These are phyloP conservation scores for Scheffersomyces quercinus DNA, from an alignment of 1,139 yeast genomes.

Conservation along the genomic window DNA sequence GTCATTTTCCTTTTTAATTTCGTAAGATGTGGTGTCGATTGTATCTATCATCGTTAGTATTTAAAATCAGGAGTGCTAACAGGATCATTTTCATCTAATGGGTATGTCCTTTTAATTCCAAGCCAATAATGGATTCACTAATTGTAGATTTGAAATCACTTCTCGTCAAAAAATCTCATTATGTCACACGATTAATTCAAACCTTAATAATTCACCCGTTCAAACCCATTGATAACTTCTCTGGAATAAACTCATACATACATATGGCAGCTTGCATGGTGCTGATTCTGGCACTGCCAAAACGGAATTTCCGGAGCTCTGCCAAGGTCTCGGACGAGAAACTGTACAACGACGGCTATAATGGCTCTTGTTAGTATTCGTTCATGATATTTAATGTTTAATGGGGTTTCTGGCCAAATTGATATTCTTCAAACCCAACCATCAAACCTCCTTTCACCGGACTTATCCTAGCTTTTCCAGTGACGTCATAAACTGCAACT, in stretches of 20 bases:
- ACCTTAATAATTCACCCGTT: too few species aligned
- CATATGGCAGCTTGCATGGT: slow-evolving; percentile 66
- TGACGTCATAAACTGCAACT: too few species aligned
- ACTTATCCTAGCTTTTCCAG: too few species aligned
- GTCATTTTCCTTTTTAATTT: slow-evolving; percentile 49
- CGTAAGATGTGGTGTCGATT: slow-evolving; percentile 58
- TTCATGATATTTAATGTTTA: not conserved
- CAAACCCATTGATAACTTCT: too few species aligned
- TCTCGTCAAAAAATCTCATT: not conserved
- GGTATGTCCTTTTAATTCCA: not conserved
- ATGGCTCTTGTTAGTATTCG: slow-evolving; percentile 8
- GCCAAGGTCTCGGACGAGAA: slow-evolving; percentile 66
- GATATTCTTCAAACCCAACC: too few species aligned
- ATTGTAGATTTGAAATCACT: too few species aligned
- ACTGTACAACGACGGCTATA: slow-evolving; percentile 53
- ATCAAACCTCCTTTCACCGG: too few species aligned
- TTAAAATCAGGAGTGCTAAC: not conserved
- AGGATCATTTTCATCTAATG: not conserved
- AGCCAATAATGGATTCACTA: too few species aligned
- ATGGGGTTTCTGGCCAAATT: too few species aligned
- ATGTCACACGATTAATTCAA: not conserved
- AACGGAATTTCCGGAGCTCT: slow-evolving; percentile 68
- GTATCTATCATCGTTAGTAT: slow-evolving; percentile 31
- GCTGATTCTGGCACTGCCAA: slow-evolving; percentile 65
- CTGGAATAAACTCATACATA: slow-evolving; percentile 19